Base-by-base conservation (phyloP, 257 asterid genomes). In the Lycium ferocissimum region DNA sequence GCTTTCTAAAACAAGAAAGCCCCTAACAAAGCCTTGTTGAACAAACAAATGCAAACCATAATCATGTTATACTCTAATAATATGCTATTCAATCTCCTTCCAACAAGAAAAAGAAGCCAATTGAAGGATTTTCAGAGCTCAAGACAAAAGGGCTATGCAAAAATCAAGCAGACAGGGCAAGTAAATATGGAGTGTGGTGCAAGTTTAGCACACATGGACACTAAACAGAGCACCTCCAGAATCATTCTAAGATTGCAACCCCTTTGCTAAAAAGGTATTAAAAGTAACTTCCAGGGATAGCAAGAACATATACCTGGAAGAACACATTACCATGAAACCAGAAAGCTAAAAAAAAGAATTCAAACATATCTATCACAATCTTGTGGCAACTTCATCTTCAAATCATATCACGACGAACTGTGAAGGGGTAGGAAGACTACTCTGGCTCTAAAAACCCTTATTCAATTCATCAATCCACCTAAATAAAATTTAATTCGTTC, bases 381-480 rank as follows among this genome's bases (percentile, higher is more conserved):
- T 71, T 71, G 56, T 71, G 3, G 37, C 79, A 43, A 43, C 3
- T 45, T 9, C 79, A 43, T 72, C 57, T n/a, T 43, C 37, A 18
- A 72, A 72, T 72, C 79, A 43, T 17, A 71, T 18, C 9, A 71
- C 33, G 35, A 71, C 40, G 79, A 71, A 18, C 17, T 40, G 17
- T 9, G 9, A 71, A 18, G 7, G 79, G 4, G 79, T 18, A 43
- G 37, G 57, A 61, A 59, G 33, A 22, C 33, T 59, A 7, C 13
- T 61, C 67, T 2, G 2, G 58, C 38, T 18, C 58, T 71, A 72
- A 72, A 37, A 45, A 8, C 3, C 17, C 15, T 18, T 71, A 1
- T 72, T n/a, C 58, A 10, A 72, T 43, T 45, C 38, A n/a, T 73
- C 80, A 73, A 73, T 73, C 80, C 5, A 73, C 38, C 80, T n/a